Base-by-base conservation (phyloP, 2,329 filamentous ascomycete species). In the Claviceps humidiphila region DNA sequence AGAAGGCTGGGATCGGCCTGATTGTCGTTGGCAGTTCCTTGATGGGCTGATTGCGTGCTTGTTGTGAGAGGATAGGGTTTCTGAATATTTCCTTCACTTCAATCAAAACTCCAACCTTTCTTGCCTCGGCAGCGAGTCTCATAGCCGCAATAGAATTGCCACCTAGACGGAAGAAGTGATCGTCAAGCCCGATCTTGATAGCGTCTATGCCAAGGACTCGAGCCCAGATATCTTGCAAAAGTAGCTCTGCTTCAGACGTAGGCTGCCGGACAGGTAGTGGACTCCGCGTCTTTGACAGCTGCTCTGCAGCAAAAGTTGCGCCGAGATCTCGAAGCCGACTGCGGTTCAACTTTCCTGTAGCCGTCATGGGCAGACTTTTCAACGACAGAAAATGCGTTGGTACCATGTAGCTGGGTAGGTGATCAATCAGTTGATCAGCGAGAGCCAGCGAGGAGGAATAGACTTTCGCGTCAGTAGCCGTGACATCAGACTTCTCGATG, bases 171-270 rank as follows among this genome's bases (percentile, higher is more conserved):
- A 67, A 59, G 52, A 66, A 66, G 52, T 55, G 59, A 42, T 62
- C 59, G 6, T 47, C 41, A 1, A 20, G 8, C 1, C 53, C 51
- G 13, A 56, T 54, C 0, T 11, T 11, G 4, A 9, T 51, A 11
- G 14, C 20, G 1, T 60, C 54, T 1, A 73, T 61, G 1, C 57
- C 58, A 16, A 77, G 61, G 2, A 75, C 66, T 3, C 64, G 61
- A 17, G 53, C 43, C 67, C 53, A 56, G 4, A 56, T 24, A 1
- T 5, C 3, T 14, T 30, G 34, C 13, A 53, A 16, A 0, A 7
- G 2, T 4, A 1, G 38, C 22, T 53, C 51, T 5, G n/a, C 43
- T 3, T 14, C 1, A 8, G 47, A 17, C 7, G 37, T 16, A 13
- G 44, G 43, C 42, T 24, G 7, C 34, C 4, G 51, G 26, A 30